phyloP scores from a whole-genome alignment of 352 stramenopile genomes.

The Phytophthora litchii region DNA sequence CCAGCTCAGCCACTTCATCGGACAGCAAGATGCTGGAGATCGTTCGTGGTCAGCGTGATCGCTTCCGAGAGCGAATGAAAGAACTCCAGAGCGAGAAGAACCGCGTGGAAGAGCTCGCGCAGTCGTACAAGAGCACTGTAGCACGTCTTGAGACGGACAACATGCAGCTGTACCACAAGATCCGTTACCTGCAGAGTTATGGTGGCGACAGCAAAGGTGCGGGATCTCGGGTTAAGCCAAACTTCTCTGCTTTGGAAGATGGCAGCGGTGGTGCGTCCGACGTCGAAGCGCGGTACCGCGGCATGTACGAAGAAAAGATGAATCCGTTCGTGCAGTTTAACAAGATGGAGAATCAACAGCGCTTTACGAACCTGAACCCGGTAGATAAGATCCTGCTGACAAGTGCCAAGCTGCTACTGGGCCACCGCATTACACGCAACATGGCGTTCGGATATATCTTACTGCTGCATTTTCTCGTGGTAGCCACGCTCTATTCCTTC shows the following conservation, averaged over 20 bases:
- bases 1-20: conserved; percentile 25
- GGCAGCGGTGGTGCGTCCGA: conserved; percentile 38
- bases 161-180: conserved; percentile 92
- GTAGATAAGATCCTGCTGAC: conserved; percentile 92
- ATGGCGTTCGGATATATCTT: conserved; percentile 87
- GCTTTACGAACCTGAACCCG: conserved; percentile 90
- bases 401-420: conserved; percentile 82
- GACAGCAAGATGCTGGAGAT: conserved; percentile 89
- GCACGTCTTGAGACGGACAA: conserved; percentile 88
- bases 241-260: conserved; percentile 46
- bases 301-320: conserved; percentile 92
- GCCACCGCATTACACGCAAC: conserved; percentile 83
- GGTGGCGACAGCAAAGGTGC: conserved; percentile 31
- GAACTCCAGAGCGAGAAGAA: conserved; percentile 77
- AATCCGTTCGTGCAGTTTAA: conserved; percentile 93
- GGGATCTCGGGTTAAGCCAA: conserved; percentile 26
- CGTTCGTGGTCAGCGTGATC: conserved; percentile 78
- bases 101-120: conserved; percentile 68
- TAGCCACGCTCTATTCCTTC: conserved; percentile 87
- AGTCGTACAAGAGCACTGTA: conserved; percentile 66
- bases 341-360: conserved; percentile 88
- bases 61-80: conserved; percentile 86
- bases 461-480: conserved; percentile 85
- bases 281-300: conserved; percentile 81
- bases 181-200: conserved; percentile 87